Evolutionary conservation across 2,329 filamentous ascomycete species (phyloP).

Genomic region (Exophiala bonariae): DNA sequence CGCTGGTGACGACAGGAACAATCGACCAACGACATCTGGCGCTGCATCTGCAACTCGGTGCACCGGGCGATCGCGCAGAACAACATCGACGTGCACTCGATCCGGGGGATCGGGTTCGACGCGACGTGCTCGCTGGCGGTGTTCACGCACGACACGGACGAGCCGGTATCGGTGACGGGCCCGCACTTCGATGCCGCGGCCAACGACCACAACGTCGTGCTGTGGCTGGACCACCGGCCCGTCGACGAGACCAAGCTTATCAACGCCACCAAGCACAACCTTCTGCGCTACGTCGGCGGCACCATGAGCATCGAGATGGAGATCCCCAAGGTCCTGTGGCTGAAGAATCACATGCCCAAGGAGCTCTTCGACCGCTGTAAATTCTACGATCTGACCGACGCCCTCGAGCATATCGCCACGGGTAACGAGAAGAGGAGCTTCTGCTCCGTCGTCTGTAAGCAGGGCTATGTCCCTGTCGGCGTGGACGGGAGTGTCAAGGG

Average conservation of each 20-base stretch:
- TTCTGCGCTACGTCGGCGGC: slow-evolving; percentile 93
- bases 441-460: slow-evolving; percentile 96
- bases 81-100: slow-evolving; percentile 69
- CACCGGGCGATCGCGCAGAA: slow-evolving; percentile 79
- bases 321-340: slow-evolving; percentile 95
- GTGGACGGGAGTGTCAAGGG: slow-evolving; percentile 97
- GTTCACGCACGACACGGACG: slow-evolving; percentile 83
- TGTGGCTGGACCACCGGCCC: slow-evolving; percentile 96
- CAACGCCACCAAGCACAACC: slow-evolving; percentile 87
- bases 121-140: slow-evolving; percentile 97
- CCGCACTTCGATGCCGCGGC: slow-evolving; percentile 78
- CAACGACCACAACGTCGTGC: slow-evolving; percentile 89
- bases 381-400: slow-evolving; percentile 94
- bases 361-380: slow-evolving; percentile 91
- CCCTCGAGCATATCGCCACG: slow-evolving; percentile 89
- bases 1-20: slow-evolving; percentile 67
- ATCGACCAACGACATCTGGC: slow-evolving; percentile 97
- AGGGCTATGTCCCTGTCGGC: slow-evolving; percentile 93
- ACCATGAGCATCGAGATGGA: slow-evolving; percentile 99
- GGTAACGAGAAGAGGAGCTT: slow-evolving; percentile 89
- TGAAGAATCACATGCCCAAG: slow-evolving; percentile 96
- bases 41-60: slow-evolving; percentile 86
- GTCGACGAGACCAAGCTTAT: slow-evolving; percentile 89
- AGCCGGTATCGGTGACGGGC: slow-evolving; percentile 86
- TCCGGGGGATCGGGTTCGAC: slow-evolving; percentile 94